phyloP scores from a whole-genome alignment of 129 eudicot species.

The Flaveria linearis region DNA sequence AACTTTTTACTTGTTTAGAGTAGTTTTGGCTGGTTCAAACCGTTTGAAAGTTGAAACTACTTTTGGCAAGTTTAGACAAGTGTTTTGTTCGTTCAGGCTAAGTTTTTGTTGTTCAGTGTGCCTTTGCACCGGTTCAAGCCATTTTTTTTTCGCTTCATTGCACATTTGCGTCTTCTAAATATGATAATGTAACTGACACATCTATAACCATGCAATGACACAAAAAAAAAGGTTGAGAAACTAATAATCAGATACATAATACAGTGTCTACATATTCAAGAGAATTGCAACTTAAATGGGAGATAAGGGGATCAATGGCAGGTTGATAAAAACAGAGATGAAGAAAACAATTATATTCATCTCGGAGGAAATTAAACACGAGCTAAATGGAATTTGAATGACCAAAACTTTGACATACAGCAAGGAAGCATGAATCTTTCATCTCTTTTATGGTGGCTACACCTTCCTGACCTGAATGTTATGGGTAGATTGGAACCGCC shows the following conservation, averaged over 20 bases:
- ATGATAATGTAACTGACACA: background rate
- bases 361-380: constrained; percentile 6
- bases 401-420: constrained; percentile 24
- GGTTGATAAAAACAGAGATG: constrained; percentile 12
- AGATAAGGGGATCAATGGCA: constrained; percentile 6
- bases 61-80: too few species aligned
- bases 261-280: constrained; percentile 29
- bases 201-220: constrained; percentile 25
- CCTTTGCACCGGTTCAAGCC: too few species aligned
- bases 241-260: constrained; percentile 21
- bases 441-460: constrained; percentile 35
- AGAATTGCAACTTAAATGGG: constrained; percentile 23
- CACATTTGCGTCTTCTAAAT: background rate
- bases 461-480: constrained; percentile 92
- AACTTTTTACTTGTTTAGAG: too few species aligned
- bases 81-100: too few species aligned
- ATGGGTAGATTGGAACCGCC: constrained; percentile 96
- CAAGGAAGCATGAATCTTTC: constrained; percentile 13
- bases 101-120: too few species aligned
- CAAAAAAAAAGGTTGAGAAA: background rate
- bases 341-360: constrained; percentile 7
- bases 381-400: constrained; percentile 13
- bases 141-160: too few species aligned
- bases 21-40: too few species aligned
- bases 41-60: too few species aligned